Evolutionary conservation across 192 early-diverging fungal species (phyloP).

Genomic region (Dispira simplex): DNA sequence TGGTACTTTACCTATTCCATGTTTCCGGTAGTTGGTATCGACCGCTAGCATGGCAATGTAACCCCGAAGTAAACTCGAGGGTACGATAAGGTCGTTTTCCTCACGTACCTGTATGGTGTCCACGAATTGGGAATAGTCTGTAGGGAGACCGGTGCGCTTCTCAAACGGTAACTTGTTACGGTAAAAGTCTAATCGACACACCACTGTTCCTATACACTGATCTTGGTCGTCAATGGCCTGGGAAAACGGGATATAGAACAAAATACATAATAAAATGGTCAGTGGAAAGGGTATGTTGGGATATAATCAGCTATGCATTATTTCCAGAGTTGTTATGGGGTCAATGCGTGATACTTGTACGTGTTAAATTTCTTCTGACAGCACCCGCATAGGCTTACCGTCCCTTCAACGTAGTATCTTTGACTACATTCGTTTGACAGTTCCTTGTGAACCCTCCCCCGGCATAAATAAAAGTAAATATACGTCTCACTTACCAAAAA

Average conservation of each 20-base stretch:
- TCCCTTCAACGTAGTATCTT: too few species aligned
- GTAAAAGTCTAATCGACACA: conserved; percentile 77
- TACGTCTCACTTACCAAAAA: not conserved
- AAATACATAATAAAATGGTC: not conserved
- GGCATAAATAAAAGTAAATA: too few species aligned
- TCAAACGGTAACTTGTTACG: conserved; percentile 20
- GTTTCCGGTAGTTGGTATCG: conserved; percentile 57
- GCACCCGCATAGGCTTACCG: too few species aligned
- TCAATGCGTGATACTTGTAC: not conserved
- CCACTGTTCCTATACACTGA: conserved; percentile 67
- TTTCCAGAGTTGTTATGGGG: not conserved
- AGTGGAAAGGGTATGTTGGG: not conserved
- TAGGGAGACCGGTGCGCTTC: not conserved
- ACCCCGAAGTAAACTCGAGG: conserved; percentile 35
- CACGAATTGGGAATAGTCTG: not conserved
- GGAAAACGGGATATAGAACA: not conserved
- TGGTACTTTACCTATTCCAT: conserved; percentile 44
- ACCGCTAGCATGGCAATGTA: conserved; percentile 99
- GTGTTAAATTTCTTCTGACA: not conserved
- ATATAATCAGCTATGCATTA: too few species aligned
- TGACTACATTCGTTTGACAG: too few species aligned
- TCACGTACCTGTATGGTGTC: not conserved
- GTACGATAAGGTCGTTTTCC: not conserved
- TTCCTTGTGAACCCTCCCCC: too few species aligned
- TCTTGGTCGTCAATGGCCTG: conserved; percentile 37